phyloP scores from a whole-genome alignment of 148 eudicot genomes.

The Diospyros lotus region DNA sequence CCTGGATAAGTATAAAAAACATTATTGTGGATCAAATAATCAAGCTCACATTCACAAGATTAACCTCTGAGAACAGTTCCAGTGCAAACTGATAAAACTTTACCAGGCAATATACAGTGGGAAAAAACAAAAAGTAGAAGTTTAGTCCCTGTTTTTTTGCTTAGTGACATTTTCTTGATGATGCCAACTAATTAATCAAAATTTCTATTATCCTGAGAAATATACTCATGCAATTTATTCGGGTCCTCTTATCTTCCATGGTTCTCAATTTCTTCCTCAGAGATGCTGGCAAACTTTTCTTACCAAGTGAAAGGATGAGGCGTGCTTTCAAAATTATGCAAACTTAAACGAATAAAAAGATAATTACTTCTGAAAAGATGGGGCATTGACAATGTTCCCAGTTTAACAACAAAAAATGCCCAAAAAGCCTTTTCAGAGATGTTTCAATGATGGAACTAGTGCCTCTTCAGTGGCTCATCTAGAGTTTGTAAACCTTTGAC shows the following conservation, averaged over 20 bases:
- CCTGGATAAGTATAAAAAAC: constrained; percentile 33
- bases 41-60: background rate
- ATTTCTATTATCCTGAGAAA: background rate
- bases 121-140: too few relatives aligned
- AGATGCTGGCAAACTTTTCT: background rate
- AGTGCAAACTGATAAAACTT: background rate
- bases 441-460: constrained; percentile 3
- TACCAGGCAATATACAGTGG: background rate
- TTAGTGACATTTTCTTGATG: background rate
- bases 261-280: background rate
- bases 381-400: background rate
- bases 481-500: background rate
- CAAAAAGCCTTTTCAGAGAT: background rate
- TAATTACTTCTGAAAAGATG: background rate
- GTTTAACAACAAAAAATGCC: background rate
- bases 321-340: background rate
- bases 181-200: constrained; percentile 2
- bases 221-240: background rate
- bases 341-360: background rate
- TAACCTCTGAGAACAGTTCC: background rate
- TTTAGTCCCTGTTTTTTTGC: too few relatives aligned
- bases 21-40: background rate
- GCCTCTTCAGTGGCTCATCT: background rate
- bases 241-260: background rate
- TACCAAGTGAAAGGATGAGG: background rate